These are phyloP conservation scores for Nematodospora valgi DNA, from an alignment of 805 yeast species.

Conservation along the genomic window DNA sequence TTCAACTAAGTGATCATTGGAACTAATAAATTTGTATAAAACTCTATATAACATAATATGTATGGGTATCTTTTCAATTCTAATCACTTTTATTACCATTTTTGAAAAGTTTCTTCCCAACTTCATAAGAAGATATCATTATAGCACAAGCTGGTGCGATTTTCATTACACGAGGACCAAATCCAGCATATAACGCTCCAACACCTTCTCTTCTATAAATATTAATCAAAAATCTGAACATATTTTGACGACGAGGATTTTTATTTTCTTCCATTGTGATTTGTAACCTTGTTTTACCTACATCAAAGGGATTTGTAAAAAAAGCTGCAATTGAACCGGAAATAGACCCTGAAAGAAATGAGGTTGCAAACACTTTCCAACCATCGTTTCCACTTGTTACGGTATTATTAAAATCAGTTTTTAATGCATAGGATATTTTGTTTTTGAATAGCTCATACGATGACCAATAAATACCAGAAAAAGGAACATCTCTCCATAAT, in stretches of 20 bases:
- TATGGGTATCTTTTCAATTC: neutral
- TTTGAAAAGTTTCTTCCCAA: slow-evolving; percentile 61
- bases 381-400: slow-evolving; percentile 23
- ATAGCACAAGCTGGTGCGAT: slow-evolving; percentile 98
- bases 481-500: slow-evolving; percentile 96
- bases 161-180: slow-evolving; percentile 81
- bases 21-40: neutral
- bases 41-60: neutral
- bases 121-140: slow-evolving; percentile 93
- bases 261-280: slow-evolving; percentile 37
- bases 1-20: slow-evolving; percentile 8
- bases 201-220: slow-evolving; percentile 74
- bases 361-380: slow-evolving; percentile 51
- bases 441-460: slow-evolving; percentile 58
- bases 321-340: slow-evolving; percentile 86
- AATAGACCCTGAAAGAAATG: slow-evolving; percentile 77
- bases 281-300: slow-evolving; percentile 91
- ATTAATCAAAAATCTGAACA: slow-evolving; percentile 62
- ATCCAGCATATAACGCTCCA: slow-evolving; percentile 82
- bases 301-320: slow-evolving; percentile 92
- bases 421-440: slow-evolving; percentile 18
- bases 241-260: slow-evolving; percentile 26
- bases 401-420: slow-evolving; percentile 20
- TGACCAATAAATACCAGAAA: slow-evolving; percentile 93
- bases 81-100: slow-evolving; percentile 18